Evolutionary conservation across 495 filamentous ascomycete genomes (phyloP), one percentile per base, ranked within the genome.

Genomic region (Lasiosphaeriaceae sp.): DNA sequence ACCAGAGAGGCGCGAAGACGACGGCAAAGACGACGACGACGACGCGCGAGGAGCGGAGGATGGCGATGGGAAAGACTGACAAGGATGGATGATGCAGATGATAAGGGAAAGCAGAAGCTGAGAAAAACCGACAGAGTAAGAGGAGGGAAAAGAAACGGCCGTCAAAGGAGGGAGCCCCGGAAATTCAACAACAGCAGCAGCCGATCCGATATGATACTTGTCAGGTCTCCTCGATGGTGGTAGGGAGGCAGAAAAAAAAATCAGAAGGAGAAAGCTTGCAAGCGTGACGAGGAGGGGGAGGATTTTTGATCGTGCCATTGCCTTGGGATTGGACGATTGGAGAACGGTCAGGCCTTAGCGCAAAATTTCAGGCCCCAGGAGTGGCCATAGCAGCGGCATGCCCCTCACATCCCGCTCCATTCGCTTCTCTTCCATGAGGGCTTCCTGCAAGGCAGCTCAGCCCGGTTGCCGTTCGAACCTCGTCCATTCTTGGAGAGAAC

Each of bases 131-230:
- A 69, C 45, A 63, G 62, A 52, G 63, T 45, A 19, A 52, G 59
- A 70, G 52, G 59, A 69, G 62, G 65, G 69, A 77, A 79, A 76
- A 65, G 69, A 78, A 78, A 76, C 70, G 72, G 70, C 73, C 73
- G 73, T 74, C 47, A 75, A 75, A 74, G 72, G 69, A 75, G 70
- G 68, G 74, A 69, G 71, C 74, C 70, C 75, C 72, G 72, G 66
- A 72, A 71, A 73, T 72, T 72, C 72, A 37, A 71, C 67, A 70
- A 69, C 74, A 68, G 59, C 68, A 64, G 54, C 66, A 63, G 68
- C 60, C 66, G 61, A 60, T 57, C 66, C 59, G 58, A 47, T 56
- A 59, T 52, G 61, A 59, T 61, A 56, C 56, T 62, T 66, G 65
- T 67, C 62, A 63, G 22, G 55, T 67, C 61, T 60, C 62, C 60